These are phyloP conservation scores for Macaranga tanarius DNA, from an alignment of 441 rosid genomes.

Conservation along the genomic window DNA sequence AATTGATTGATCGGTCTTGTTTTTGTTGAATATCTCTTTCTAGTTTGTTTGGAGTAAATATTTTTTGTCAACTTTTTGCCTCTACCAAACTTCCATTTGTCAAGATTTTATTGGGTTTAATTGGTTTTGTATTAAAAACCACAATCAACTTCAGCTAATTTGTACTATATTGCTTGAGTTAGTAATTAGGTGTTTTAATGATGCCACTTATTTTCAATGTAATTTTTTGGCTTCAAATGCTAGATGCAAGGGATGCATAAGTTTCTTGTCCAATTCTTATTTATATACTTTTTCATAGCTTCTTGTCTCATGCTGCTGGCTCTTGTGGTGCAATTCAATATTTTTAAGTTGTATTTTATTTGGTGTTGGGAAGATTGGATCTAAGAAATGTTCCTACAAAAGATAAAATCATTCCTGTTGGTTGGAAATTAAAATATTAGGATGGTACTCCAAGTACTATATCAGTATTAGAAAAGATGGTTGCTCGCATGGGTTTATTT, in stretches of 20 bases:
- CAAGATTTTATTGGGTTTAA: neutral
- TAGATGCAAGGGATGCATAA: neutral
- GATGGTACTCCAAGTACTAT: neutral
- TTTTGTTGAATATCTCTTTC: slow-evolving; percentile 1
- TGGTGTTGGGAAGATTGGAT: slow-evolving; percentile 16
- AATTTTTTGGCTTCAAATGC: neutral
- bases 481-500: neutral
- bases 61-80: neutral
- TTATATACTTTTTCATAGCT: neutral
- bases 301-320: slow-evolving; percentile 7
- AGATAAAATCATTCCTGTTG: neutral
- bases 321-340: slow-evolving; percentile 1
- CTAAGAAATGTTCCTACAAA: neutral
- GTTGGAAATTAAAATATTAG: neutral
- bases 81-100: neutral
- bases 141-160: slow-evolving; percentile 4
- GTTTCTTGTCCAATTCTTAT: slow-evolving; percentile 1
- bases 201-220: neutral
- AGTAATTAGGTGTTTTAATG: neutral
- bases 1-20: slow-evolving; percentile 18
- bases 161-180: neutral
- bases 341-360: slow-evolving; percentile 2
- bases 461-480: neutral
- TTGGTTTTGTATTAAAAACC: neutral
- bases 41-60: neutral